phyloP scores from a whole-genome alignment of 2,329 filamentous ascomycete species.

The Hypoxylon sp. region DNA sequence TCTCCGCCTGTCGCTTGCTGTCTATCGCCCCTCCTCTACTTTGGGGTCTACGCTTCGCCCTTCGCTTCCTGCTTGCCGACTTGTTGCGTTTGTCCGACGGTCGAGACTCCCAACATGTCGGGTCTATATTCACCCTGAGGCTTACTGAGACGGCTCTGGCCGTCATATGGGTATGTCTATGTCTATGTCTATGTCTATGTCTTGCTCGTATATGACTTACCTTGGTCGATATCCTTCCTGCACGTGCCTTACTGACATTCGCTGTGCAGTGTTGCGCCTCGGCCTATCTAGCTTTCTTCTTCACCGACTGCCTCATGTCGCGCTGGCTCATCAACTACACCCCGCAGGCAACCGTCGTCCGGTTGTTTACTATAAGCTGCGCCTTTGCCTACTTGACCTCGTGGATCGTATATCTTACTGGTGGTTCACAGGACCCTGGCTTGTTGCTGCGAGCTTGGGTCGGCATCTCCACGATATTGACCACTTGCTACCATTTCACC shows the following conservation, averaged over 20 bases:
- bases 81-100: conserved; percentile 50
- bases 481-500: conserved; percentile 77
- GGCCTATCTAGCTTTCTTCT: conserved; percentile 82
- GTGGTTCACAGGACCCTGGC: conserved; percentile 73
- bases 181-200: background rate
- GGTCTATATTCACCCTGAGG: conserved; percentile 59
- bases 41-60: conserved; percentile 74
- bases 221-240: no score
- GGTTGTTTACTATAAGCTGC: conserved; percentile 77
- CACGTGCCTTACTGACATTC: conserved; percentile 3
- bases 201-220: no score
- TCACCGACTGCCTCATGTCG: conserved; percentile 86
- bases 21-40: conserved; percentile 75
- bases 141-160: conserved; percentile 76
- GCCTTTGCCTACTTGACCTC: conserved; percentile 80
- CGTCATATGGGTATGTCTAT: conserved; percentile 72
- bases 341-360: conserved; percentile 80
- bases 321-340: conserved; percentile 88
- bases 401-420: conserved; percentile 74
- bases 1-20: conserved; percentile 76
- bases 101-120: conserved; percentile 48
- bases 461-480: conserved; percentile 76
- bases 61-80: conserved; percentile 73
- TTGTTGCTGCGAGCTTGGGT: conserved; percentile 81
- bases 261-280: conserved; percentile 77